Evolutionary conservation across 139 green algal species (phyloP), one percentile per base, ranked within the genome.

Genomic region (Ettlia oleoabundans): DNA sequence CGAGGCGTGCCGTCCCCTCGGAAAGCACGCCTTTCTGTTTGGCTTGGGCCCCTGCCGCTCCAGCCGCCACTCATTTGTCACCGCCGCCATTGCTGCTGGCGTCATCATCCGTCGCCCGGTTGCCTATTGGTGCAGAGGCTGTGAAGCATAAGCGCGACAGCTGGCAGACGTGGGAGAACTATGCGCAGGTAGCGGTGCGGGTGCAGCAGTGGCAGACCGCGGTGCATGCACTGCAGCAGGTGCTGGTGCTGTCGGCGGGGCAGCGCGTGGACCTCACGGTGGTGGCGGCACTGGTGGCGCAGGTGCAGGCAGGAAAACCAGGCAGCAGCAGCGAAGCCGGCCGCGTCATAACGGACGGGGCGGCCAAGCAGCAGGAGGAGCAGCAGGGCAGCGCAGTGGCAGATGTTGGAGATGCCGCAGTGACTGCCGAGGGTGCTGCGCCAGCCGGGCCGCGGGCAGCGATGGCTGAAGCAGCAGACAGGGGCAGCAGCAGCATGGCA

Each of bases 101-200:
- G n/a, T n/a, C n/a, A n/a, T n/a, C n/a, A n/a, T n/a, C n/a, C n/a
- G n/a, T n/a, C n/a, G n/a, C 24, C 47, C 65, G 3, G 28, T 2
- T 41, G 42, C 7, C 4, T 10, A 2, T 0, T 21, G 43, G 51
- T 42, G 65, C 70, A 58, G 91, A 98, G 84, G 89, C 92, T 0
- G 72, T 93, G 19, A 93, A 92, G 82, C 85, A 94, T 85, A 94
- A 94, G 80, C 82, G 92, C 5, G 90, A 95, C 65, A 93, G 76
- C 86, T 98, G 95, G 95, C 94, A 97, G 85, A 91, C 91, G 13
- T 98, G 95, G 95, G 90, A 96, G 79, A 98, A 98, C 83, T 96
- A 96, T 58, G 92, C 91, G 0, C 70, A 83, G 7, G 91, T 90
- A 26, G 90, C 92, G 52, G 80, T 87, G 62, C 72, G 86, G 52